Evolutionary conservation across 805 yeast genomes (phyloP).

Genomic region (Naumovozyma castellii): DNA sequence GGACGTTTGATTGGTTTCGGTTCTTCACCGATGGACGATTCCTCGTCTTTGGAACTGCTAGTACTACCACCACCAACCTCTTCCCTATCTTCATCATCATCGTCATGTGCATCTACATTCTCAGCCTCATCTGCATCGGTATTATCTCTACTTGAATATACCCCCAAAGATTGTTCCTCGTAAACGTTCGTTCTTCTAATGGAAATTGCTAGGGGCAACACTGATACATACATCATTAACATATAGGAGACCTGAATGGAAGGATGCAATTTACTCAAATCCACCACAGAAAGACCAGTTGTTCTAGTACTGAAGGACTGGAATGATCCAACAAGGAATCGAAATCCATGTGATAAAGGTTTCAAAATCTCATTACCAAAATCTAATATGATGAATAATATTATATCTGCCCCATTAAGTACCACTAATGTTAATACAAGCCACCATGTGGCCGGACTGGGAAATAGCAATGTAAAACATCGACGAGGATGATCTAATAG

Average conservation of each 20-base stretch:
- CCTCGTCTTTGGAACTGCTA: slow-evolving; percentile 2
- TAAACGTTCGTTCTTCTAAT: slow-evolving; percentile 93
- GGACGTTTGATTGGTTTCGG: slow-evolving; percentile 3
- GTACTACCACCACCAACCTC: not conserved
- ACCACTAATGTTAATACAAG: slow-evolving; percentile 60
- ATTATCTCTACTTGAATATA: slow-evolving; percentile 34
- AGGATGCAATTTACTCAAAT: slow-evolving; percentile 63
- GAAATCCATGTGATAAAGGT: slow-evolving; percentile 50
- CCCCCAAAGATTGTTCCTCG: slow-evolving; percentile 89
- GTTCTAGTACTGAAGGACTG: slow-evolving; percentile 91
- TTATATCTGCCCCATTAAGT: slow-evolving; percentile 65
- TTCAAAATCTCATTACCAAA: slow-evolving; percentile 41
- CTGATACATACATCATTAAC: slow-evolving; percentile 97
- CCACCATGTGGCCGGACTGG: slow-evolving; percentile 94
- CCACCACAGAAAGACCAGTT: slow-evolving; percentile 74
- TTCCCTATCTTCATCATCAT: slow-evolving; percentile 11
- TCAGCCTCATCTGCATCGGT: not conserved
- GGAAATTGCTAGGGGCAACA: slow-evolving; percentile 88
- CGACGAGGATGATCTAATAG: slow-evolving; percentile 91
- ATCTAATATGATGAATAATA: slow-evolving; percentile 72
- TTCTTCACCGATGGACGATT: slow-evolving; percentile 5
- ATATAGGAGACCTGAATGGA: slow-evolving; percentile 87
- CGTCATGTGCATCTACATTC: slow-evolving; percentile 10
- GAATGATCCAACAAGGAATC: slow-evolving; percentile 71
- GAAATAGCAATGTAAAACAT: slow-evolving; percentile 85